Conservation (phyloP, 345 rosid genomes). For the Excoecaria agallocha region DNA sequence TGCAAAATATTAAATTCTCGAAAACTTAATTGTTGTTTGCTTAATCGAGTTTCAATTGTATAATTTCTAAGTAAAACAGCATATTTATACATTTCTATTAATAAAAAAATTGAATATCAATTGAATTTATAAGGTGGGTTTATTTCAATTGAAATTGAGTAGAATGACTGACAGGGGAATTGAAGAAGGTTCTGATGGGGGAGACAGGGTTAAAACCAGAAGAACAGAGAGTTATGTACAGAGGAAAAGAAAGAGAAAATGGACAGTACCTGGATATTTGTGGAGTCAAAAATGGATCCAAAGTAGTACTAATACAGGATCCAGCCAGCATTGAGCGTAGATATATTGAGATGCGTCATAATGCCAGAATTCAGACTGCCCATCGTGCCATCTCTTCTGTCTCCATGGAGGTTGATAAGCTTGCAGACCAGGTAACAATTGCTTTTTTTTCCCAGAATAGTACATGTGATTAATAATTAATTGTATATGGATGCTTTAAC, state of each 20-base stretch:
- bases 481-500: too few species aligned
- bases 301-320: slow-evolving; percentile 44
- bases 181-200: slow-evolving; percentile 48
- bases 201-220: slow-evolving; percentile 49
- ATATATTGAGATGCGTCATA: slow-evolving; percentile 44
- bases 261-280: slow-evolving; percentile 43
- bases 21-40: too few species aligned
- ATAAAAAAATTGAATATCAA: too few species aligned
- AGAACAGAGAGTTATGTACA: slow-evolving; percentile 46
- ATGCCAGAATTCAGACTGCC: slow-evolving; percentile 42
- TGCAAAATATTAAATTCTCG: too few species aligned
- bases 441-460: too few species aligned
- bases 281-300: slow-evolving; percentile 58
- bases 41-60: too few species aligned
- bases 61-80: too few species aligned
- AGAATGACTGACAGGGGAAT: slow-evolving; percentile 40
- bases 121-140: too few species aligned
- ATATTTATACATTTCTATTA: neutral
- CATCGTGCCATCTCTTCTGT: slow-evolving; percentile 42
- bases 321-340: slow-evolving; percentile 53
- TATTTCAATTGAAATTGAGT: too few species aligned
- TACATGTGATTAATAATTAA: too few species aligned
- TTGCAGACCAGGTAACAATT: slow-evolving; percentile 45
- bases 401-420: slow-evolving; percentile 48
- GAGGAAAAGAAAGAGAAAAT: slow-evolving; percentile 50